Percentiles rank a stretch among this genome's conserved stretches.
Evolutionary conservation across 305 asterid genomes (phyloP).

Genomic region (Fraxinus angustifolia): DNA sequence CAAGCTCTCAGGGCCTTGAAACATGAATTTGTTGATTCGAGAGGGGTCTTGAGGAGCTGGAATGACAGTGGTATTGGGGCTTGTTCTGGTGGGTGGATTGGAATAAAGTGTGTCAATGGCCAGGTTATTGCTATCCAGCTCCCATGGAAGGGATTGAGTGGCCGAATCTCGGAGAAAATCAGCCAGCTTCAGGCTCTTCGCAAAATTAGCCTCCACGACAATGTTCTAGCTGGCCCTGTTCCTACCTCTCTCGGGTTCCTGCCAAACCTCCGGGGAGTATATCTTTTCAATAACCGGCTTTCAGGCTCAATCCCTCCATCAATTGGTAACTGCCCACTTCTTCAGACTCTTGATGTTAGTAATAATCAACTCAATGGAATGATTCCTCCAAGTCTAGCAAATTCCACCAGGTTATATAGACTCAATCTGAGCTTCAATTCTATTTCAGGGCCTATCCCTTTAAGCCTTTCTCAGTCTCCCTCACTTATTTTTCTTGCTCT

Average conservation of each 20-base stretch:
- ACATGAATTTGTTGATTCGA: constrained; percentile 51
- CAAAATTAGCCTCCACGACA: constrained; percentile 77
- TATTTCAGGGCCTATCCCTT: constrained; percentile 65
- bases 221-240: constrained; percentile 53
- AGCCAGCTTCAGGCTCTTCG: constrained; percentile 71
- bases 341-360: constrained; percentile 78
- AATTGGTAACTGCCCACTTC: constrained; percentile 53
- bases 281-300: constrained; percentile 75
- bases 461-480: constrained; percentile 46
- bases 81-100: constrained; percentile 70
- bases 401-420: constrained; percentile 58
- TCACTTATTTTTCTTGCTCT: constrained; percentile 76
- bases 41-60: constrained; percentile 69
- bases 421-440: constrained; percentile 73
- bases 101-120: constrained; percentile 74
- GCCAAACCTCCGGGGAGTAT: constrained; percentile 64
- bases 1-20: constrained; percentile 59
- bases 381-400: constrained; percentile 56
- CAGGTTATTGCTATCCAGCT: constrained; percentile 71
- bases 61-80: constrained; percentile 48
- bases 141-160: constrained; percentile 72
- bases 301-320: constrained; percentile 74
- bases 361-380: constrained; percentile 59
- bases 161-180: constrained; percentile 63
- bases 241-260: constrained; percentile 61